A percentile compares a stretch with the other conserved stretches of the same genome.
These are phyloP conservation scores for Wickerhamiella azymoides DNA, from an alignment of 805 yeast genomes.

Conservation along the genomic window DNA sequence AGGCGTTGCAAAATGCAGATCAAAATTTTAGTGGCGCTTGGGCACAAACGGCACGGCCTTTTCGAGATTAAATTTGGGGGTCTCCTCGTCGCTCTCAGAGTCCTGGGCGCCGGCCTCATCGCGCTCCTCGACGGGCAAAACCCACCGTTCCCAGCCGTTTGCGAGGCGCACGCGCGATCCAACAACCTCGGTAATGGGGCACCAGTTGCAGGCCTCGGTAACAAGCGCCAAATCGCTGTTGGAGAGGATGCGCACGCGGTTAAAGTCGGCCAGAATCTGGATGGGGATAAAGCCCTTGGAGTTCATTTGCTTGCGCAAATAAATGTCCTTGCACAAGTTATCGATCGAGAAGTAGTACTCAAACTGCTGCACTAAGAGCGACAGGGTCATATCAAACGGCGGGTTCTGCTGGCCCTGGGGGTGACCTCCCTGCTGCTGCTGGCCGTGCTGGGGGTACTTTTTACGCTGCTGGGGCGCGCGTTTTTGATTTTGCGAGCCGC, in stretches of 20 bases:
- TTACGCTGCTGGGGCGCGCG: neutral
- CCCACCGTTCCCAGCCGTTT: constrained; percentile 51
- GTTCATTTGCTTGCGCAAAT: constrained; percentile 69
- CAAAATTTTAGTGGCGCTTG: constrained; percentile 10
- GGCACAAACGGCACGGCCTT: constrained; percentile 28
- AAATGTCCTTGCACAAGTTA: constrained; percentile 74
- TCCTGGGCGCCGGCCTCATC: constrained; percentile 32
- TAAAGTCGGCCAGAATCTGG: constrained; percentile 48
- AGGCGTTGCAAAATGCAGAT: no score
- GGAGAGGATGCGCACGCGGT: constrained; percentile 57
- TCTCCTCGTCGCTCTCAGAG: constrained; percentile 18
- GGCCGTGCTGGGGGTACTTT: neutral
- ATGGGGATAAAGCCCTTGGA: constrained; percentile 59
- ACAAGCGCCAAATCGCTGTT: constrained; percentile 41
- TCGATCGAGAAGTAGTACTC: constrained; percentile 85
- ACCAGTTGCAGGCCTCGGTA: constrained; percentile 38
- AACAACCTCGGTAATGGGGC: constrained; percentile 39
- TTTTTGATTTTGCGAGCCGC: neutral
- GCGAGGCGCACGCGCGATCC: constrained; percentile 49
- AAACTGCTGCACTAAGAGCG: constrained; percentile 41
- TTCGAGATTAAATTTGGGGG: constrained; percentile 25
- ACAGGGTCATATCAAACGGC: constrained; percentile 14
- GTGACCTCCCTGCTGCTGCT: constrained; percentile 1
- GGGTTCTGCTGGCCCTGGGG: constrained; percentile 9
- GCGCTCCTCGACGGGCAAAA: constrained; percentile 42